Base-by-base conservation (phyloP, 1,284 basidiomycete species). In the Sanghuangporus sanghuang region DNA sequence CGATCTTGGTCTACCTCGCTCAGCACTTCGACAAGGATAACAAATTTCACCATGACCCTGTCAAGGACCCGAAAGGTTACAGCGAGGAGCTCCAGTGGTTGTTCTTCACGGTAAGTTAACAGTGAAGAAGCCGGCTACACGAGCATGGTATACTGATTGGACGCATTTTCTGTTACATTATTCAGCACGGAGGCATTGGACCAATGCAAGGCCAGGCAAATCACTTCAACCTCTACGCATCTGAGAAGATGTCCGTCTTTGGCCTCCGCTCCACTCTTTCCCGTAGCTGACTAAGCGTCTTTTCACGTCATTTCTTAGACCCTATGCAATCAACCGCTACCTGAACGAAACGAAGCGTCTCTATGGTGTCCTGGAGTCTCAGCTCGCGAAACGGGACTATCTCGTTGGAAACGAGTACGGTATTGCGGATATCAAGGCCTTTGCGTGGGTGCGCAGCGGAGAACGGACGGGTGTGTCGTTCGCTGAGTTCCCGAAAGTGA, bases 11-110 rank as follows among this genome's bases (percentile, higher is more conserved):
- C 27, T 85, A 85, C 74, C 75, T 86, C 56, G 75, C 76, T 21
- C 78, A 82, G 70, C 74, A 77, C 67, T 83, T 80, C 66, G 79
- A 80, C 70, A 75, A 73, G 61, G 79, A 83, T 49, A 68, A 74
- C 73, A 79, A 79, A 71, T 81, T 85, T 67, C 78, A 74, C 67
- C 84, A 82, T 72, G 71, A 76, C 68, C 71, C 71, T 12, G 68
- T 72, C 12, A 71, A 73, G 58, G 71, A 77, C 36, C 69, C 77
- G 16, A 69, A 76, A 61, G 71, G 75, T 67, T 77, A 69, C 69
- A 85, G 83, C 70, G 81, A 87, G 72, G 79, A 85, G 72, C 70
- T 90, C 18, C 88, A 90, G 70, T 94, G 91, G 92, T 86, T 93
- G 55, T 90, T 92, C 76, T 93, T 90, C 68, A 80, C 48, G 58